phyloP scores from a whole-genome alignment of 768 basidiomycete species.

The Kwoniella dendrophila region DNA sequence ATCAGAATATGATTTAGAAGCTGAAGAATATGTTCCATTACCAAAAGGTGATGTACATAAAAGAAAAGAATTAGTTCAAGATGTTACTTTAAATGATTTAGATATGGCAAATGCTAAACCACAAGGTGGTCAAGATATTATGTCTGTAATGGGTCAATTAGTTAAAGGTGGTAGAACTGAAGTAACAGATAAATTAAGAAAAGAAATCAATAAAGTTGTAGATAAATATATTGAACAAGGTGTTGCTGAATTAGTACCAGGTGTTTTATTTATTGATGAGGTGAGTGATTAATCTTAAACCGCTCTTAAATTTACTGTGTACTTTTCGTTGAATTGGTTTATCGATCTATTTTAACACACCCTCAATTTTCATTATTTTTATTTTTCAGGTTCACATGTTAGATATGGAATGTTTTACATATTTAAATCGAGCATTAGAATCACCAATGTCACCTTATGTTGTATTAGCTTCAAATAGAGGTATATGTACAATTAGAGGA shows the following conservation, averaged over 20 bases:
- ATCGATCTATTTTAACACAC: no score
- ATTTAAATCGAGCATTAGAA: slow-evolving; percentile 91
- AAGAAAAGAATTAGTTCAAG: slow-evolving; percentile 91
- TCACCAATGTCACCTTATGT: slow-evolving; percentile 97
- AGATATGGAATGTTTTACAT: slow-evolving; percentile 99
- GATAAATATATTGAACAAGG: slow-evolving; percentile 97
- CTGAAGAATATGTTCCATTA: slow-evolving; percentile 95
- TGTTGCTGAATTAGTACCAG: slow-evolving; percentile 95
- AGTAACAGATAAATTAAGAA: slow-evolving; percentile 91
- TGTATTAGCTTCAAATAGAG: slow-evolving; percentile 93
- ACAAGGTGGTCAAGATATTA: slow-evolving; percentile 89
- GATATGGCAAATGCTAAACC: slow-evolving; percentile 96
- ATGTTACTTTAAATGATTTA: slow-evolving; percentile 89
- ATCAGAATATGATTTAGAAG: slow-evolving; percentile 94
- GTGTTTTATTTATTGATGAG: slow-evolving; percentile 98
- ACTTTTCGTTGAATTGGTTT: neutral
- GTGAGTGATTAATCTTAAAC: slow-evolving; percentile 59
- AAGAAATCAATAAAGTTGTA: slow-evolving; percentile 96
- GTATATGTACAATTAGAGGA: slow-evolving; percentile 86
- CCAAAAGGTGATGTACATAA: slow-evolving; percentile 98
- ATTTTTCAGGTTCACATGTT: slow-evolving; percentile 89
- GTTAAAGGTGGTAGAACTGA: slow-evolving; percentile 93
- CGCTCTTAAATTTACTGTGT: neutral
- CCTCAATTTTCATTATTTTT: neutral
- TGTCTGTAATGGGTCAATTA: slow-evolving; percentile 90